A percentile compares a stretch with the other conserved stretches of the same genome.
Conservation (phyloP, 2,329 filamentous ascomycete species). For the Calonectria montana region DNA sequence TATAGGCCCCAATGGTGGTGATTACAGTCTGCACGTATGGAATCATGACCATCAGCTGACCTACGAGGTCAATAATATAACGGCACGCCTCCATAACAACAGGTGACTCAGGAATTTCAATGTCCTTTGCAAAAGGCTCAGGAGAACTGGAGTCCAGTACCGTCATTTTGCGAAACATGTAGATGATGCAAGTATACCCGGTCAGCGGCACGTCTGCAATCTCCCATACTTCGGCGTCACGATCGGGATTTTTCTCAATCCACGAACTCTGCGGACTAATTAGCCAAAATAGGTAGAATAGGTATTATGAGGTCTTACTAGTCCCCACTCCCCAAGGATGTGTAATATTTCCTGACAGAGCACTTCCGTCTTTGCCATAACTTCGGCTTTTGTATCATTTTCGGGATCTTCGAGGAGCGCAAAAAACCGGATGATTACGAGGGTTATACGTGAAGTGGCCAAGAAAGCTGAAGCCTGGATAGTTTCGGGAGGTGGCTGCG, state of each 20-base stretch:
- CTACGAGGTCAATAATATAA: conserved; percentile 33
- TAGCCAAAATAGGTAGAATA: not conserved
- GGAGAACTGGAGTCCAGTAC: conserved; percentile 43
- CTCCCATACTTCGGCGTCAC: conserved; percentile 41
- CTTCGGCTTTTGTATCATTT: conserved; percentile 32
- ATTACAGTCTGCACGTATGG: conserved; percentile 41
- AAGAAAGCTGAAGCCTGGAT: conserved; percentile 43
- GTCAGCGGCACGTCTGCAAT: conserved; percentile 44
- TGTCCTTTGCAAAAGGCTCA: conserved; percentile 38
- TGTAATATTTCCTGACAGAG: conserved; percentile 43
- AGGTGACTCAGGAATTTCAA: conserved; percentile 44
- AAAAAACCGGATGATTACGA: conserved; percentile 46
- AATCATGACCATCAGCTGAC: conserved; percentile 31
- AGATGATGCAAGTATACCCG: conserved; percentile 46
- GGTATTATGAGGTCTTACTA: conserved; percentile 28
- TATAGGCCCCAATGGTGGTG: conserved; percentile 41
- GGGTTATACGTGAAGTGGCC: conserved; percentile 42
- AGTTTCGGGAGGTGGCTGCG: conserved; percentile 31
- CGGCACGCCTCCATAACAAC: conserved; percentile 43
- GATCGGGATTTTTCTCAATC: conserved; percentile 31
- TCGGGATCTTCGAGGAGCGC: conserved; percentile 40
- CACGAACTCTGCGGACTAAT: conserved; percentile 35
- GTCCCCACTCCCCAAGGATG: conserved; percentile 43
- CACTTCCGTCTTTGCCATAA: conserved; percentile 41
- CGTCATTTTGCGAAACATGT: conserved; percentile 48